Evolutionary conservation across 305 asterid species (phyloP), one percentile per base, ranked within the genome.

Genomic region (Rubia peregrina): DNA sequence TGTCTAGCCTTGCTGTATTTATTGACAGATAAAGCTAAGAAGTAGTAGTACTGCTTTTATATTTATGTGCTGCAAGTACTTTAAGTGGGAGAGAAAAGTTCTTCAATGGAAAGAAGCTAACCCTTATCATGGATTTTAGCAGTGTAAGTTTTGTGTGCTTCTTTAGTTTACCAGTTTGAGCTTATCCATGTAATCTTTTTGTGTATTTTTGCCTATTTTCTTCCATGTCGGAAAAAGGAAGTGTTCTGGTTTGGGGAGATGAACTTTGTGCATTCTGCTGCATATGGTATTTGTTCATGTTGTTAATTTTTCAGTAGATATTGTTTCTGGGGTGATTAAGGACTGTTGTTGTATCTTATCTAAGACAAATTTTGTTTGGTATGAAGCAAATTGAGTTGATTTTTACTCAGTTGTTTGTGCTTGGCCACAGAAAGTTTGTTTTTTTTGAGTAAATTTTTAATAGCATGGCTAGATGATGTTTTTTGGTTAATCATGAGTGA

Each of bases 111-210:
- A 43, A 43, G 48, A 11, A 17, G 9, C 17, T 38, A 61, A 51
- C 42, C 49, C 69, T 41, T 66, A 72, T 68, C 70, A 69, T 69
- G 73, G 72, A 67, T 70, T 43, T 71, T 62, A 71, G 77, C 73
- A 55, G 65, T 61, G 71, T 67, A 71, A 69, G 86, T 86, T 83
- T 73, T 53, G 77, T 71, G 61, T 65, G 68, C 60, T 57, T 75
- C 43, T 17, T 59, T 44, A 71, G 53, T 61, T 77, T 76, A 16
- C 51, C 42, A 72, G 68, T 61, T 77, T 44, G 59, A 49, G 30
- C 80, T 9, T 33, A 43, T 53, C 42, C 61, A 57, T 65, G 10
- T 1, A 8, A 26, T 38, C 14, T 8, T 48, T 61, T 73, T 11
- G 43, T 68, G 71, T 64, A 72, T 26, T 48, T 51, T 68, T 63